Evolutionary conservation across 371 early-diverging fungal genomes (phyloP).

Genomic region (Choanephora cucurbitarum): DNA sequence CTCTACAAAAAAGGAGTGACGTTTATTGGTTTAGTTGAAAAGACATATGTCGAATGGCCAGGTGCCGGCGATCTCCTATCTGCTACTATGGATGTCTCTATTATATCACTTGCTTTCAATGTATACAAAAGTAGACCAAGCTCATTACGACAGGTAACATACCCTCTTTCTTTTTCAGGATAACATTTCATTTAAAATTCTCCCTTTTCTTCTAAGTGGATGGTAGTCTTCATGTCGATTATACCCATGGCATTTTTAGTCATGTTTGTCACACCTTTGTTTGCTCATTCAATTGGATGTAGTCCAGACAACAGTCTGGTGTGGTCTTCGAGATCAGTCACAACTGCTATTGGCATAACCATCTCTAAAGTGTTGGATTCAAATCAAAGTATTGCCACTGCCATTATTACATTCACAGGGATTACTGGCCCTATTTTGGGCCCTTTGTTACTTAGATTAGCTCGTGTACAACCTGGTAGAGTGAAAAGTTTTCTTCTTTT

Average conservation of each 20-base stretch:
- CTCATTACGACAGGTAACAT: constrained; percentile 18
- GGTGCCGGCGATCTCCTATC: constrained; percentile 35
- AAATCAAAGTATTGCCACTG: constrained; percentile 29
- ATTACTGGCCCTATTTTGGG: constrained; percentile 33
- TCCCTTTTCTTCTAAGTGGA: constrained; percentile 14
- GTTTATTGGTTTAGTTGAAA: constrained; percentile 23
- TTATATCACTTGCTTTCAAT: constrained; percentile 34
- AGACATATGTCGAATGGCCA: constrained; percentile 31
- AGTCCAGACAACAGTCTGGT: constrained; percentile 25
- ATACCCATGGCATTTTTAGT: constrained; percentile 24
- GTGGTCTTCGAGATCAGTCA: constrained; percentile 31
- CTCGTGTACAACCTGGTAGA: constrained; percentile 31
- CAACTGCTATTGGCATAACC: constrained; percentile 42
- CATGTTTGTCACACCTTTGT: constrained; percentile 37
- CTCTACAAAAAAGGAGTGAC: constrained; percentile 16
- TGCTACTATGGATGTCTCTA: constrained; percentile 31
- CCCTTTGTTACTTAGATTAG: constrained; percentile 20
- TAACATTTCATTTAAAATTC: neutral
- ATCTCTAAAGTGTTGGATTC: constrained; percentile 29
- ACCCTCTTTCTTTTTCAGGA: too few species aligned
- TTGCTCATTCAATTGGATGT: constrained; percentile 33
- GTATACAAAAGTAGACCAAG: constrained; percentile 28
- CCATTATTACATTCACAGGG: constrained; percentile 34
- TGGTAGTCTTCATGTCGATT: constrained; percentile 18
- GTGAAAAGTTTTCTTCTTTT: neutral